A percentile compares a stretch with the other conserved stretches of the same genome.
Evolutionary conservation across 2,329 filamentous ascomycete species (phyloP).

Genomic region (Thelonectria blattea): DNA sequence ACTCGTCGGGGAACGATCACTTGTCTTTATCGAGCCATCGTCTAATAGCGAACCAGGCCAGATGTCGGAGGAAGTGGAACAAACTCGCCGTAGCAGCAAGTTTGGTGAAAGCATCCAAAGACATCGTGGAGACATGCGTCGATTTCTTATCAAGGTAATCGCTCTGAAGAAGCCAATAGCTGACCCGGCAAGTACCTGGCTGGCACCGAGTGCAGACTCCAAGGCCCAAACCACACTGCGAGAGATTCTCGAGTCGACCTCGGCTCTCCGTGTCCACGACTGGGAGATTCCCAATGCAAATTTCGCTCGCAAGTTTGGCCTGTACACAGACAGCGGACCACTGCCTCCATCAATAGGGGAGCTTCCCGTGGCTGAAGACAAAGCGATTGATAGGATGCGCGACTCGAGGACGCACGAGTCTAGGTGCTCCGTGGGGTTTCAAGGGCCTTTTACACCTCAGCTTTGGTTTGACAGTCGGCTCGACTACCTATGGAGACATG

Average conservation of each 20-base stretch:
- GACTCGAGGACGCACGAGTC: constrained; percentile 38
- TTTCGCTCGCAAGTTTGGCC: constrained; percentile 51
- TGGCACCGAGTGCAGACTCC: not conserved
- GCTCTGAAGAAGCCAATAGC: constrained; percentile 7
- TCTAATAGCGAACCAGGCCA: constrained; percentile 7
- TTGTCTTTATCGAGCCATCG: constrained; percentile 25
- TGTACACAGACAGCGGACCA: constrained; percentile 42
- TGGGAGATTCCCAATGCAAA: constrained; percentile 50
- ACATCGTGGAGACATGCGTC: constrained; percentile 11
- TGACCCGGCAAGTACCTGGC: not conserved
- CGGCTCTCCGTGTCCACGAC: constrained; percentile 37
- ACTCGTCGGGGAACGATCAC: constrained; percentile 43
- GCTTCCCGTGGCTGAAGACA: constrained; percentile 51
- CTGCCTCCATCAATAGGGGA: constrained; percentile 45
- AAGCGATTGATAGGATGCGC: constrained; percentile 45
- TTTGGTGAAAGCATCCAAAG: not conserved
- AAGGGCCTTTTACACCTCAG: constrained; percentile 52
- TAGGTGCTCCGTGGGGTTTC: constrained; percentile 43
- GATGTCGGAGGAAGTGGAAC: not conserved
- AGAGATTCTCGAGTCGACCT: constrained; percentile 19
- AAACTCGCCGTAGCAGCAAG: not conserved
- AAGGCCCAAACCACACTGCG: constrained; percentile 8
- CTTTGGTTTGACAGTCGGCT: constrained; percentile 53
- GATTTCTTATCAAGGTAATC: constrained; percentile 21
- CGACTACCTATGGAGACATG: constrained; percentile 47